Percentiles rank a stretch among this genome's conserved stretches.
Conservation (phyloP, 305 asterid genomes). For the Stenogyne calaminthoides region DNA sequence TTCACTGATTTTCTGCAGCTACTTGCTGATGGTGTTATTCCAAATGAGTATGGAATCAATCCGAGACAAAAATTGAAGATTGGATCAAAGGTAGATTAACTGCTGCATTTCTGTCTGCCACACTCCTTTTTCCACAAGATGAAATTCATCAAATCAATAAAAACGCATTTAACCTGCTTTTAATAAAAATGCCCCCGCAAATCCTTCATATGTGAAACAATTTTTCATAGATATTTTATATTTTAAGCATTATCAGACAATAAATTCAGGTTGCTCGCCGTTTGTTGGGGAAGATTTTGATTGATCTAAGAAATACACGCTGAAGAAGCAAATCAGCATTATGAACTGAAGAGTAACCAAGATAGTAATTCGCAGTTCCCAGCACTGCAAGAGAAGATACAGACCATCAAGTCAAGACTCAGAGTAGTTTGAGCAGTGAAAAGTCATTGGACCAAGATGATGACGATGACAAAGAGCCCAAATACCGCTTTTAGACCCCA, state of each 20-base stretch:
- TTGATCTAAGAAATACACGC: slow-evolving; percentile 70
- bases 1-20: slow-evolving; percentile 44
- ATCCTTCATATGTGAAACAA: not conserved
- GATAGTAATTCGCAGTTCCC: slow-evolving; percentile 34
- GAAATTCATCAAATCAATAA: not conserved
- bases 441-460: slow-evolving; percentile 68
- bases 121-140: not conserved
- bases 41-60: slow-evolving; percentile 96
- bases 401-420: slow-evolving; percentile 43
- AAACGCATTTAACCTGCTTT: not conserved
- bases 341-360: slow-evolving; percentile 61
- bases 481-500: slow-evolving; percentile 97
- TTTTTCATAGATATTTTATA: not conserved
- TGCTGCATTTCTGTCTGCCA: not conserved
- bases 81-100: slow-evolving; percentile 78
- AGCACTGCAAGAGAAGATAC: slow-evolving; percentile 44
- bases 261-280: slow-evolving; percentile 66
- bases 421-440: slow-evolving; percentile 58
- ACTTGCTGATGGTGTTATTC: slow-evolving; percentile 99
- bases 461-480: slow-evolving; percentile 73
- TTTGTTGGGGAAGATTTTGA: slow-evolving; percentile 69
- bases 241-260: not conserved
- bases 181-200: too few species aligned
- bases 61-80: slow-evolving; percentile 86
- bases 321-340: slow-evolving; percentile 67